phyloP scores from a whole-genome alignment of 169 alveolate genomes.

The Perkinsus chesapeaki region DNA sequence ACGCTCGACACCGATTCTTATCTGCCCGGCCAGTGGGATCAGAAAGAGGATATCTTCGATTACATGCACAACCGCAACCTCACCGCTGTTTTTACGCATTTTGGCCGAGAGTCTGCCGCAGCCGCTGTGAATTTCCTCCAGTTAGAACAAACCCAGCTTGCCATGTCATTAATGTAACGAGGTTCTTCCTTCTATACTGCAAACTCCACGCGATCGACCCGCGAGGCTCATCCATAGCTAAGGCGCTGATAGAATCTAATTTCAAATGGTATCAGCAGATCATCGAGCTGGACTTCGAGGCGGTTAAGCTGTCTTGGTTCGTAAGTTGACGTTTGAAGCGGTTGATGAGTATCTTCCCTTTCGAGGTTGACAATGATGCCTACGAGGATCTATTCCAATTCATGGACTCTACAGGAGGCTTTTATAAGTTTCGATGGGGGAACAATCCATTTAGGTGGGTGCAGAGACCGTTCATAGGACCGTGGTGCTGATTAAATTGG shows the following conservation, averaged over 20 bases:
- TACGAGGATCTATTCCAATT: not conserved
- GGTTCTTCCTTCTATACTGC: conserved; percentile 5
- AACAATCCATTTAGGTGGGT: conserved; percentile 5
- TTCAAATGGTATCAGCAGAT: conserved; percentile 13
- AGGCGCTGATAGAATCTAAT: not conserved
- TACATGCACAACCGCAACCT: not conserved
- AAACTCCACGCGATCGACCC: conserved; percentile 1
- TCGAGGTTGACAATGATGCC: not conserved
- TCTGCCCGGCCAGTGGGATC: conserved; percentile 5
- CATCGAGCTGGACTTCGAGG: conserved; percentile 4
- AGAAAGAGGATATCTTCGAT: not conserved
- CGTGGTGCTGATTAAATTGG: no score
- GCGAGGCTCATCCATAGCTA: not conserved
- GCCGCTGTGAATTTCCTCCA: conserved; percentile 11
- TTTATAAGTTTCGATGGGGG: conserved; percentile 5
- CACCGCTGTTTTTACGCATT: not conserved
- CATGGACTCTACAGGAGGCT: conserved; percentile 12
- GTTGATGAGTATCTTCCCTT: no score
- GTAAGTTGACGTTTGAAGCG: no score
- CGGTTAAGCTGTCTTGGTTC: conserved; percentile 6
- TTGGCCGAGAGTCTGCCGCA: conserved; percentile 2
- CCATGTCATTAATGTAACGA: not conserved
- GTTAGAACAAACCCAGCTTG: not conserved
- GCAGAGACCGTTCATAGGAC: no score
- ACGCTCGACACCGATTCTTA: conserved; percentile 3